Percentiles rank a stretch among this genome's conserved stretches.
phyloP scores from a whole-genome alignment of 75 land plant species.

The Azolla pinnata region DNA sequence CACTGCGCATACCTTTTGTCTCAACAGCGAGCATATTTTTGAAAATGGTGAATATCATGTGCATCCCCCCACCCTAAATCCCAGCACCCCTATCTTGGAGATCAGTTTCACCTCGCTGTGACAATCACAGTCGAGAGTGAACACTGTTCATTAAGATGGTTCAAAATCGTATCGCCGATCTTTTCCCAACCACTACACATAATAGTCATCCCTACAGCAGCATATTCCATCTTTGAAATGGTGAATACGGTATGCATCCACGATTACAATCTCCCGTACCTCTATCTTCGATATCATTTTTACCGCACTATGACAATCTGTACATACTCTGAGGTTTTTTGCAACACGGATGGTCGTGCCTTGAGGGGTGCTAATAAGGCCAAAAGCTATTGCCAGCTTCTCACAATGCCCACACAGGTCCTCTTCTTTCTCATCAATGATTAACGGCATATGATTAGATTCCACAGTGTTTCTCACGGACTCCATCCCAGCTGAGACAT shows the following conservation, averaged over 20 bases:
- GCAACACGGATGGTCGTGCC: background rate
- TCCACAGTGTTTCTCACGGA: background rate
- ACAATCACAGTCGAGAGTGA: too few species aligned
- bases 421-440: background rate
- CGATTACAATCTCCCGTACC: background rate
- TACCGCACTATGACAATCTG: background rate
- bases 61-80: too few species aligned
- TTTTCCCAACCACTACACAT: too few species aligned
- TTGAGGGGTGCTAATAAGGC: background rate
- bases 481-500: background rate
- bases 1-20: too few species aligned
- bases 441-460: background rate
- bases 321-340: background rate
- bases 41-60: too few species aligned
- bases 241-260: background rate
- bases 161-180: too few species aligned
- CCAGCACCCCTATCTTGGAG: too few species aligned
- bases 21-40: too few species aligned
- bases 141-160: too few species aligned
- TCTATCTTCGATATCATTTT: background rate
- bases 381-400: constrained; percentile 3
- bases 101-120: too few species aligned
- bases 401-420: constrained; percentile 2
- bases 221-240: background rate
- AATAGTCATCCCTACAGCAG: background rate